phyloP scores from a whole-genome alignment of 805 yeast genomes.

The Suhomyces sp. region DNA sequence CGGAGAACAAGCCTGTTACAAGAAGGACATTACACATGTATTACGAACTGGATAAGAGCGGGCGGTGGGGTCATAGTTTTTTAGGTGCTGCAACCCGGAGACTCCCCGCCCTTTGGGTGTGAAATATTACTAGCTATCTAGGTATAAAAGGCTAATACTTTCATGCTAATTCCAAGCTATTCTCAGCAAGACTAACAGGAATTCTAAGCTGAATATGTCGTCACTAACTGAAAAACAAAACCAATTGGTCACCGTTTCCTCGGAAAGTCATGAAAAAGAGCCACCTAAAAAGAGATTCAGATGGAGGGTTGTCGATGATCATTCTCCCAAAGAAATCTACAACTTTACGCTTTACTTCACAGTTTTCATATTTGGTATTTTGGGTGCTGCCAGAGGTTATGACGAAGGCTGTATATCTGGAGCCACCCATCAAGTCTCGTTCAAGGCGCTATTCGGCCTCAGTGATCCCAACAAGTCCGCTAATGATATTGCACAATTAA shows the following conservation, averaged over 20 bases:
- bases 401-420: slow-evolving; percentile 56
- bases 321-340: slow-evolving; percentile 45
- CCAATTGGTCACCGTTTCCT: neutral
- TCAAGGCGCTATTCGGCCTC: slow-evolving; percentile 43
- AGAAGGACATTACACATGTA: neutral
- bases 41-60: neutral
- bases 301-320: slow-evolving; percentile 26
- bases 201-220: neutral
- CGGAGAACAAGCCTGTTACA: neutral
- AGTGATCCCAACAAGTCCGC: slow-evolving; percentile 34
- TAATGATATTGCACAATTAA: slow-evolving; percentile 41
- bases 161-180: neutral
- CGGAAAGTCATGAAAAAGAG: neutral
- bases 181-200: neutral
- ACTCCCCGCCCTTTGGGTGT: neutral
- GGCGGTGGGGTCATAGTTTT: neutral
- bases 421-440: slow-evolving; percentile 41
- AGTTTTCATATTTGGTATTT: slow-evolving; percentile 49
- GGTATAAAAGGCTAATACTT: neutral
- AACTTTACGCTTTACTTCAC: slow-evolving; percentile 45
- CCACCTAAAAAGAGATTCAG: slow-evolving; percentile 5
- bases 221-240: neutral
- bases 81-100: neutral
- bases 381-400: slow-evolving; percentile 56
- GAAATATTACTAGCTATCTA: neutral